Evolutionary conservation across 2,329 filamentous ascomycete genomes (phyloP).

Genomic region (Grosmannia clavigera): DNA sequence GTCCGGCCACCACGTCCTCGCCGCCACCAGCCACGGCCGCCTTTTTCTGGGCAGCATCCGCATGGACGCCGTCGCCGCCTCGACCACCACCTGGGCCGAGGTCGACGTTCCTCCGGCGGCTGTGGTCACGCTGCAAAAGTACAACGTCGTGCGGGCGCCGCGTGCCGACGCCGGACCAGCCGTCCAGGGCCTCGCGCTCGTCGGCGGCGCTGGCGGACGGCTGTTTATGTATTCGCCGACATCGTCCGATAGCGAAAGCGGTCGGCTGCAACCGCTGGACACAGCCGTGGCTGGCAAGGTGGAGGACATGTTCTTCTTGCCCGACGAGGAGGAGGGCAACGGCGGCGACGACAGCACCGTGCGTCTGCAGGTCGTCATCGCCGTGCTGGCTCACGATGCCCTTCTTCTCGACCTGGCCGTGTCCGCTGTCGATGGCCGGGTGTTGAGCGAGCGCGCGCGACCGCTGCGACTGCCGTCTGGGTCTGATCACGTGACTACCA

Average conservation of each 20-base stretch:
- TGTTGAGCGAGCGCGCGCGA: neutral
- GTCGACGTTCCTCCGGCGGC: constrained; percentile 21
- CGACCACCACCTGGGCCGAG: constrained; percentile 29
- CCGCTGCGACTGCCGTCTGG: neutral
- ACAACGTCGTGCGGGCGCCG: constrained; percentile 29
- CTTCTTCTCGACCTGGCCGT: neutral
- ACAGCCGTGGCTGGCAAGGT: constrained; percentile 34
- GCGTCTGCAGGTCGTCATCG: constrained; percentile 24
- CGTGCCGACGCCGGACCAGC: constrained; percentile 14
- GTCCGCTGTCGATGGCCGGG: neutral
- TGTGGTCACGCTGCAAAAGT: constrained; percentile 28
- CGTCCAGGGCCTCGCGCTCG: constrained; percentile 21
- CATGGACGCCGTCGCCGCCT: neutral
- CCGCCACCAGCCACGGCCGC: constrained; percentile 14
- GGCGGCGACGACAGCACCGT: neutral
- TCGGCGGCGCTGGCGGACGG: constrained; percentile 37
- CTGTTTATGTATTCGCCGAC: constrained; percentile 29
- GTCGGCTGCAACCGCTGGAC: constrained; percentile 14
- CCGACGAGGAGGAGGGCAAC: neutral
- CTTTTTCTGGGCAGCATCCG: constrained; percentile 9
- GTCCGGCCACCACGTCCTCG: constrained; percentile 67
- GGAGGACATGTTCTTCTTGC: constrained; percentile 34
- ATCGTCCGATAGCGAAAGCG: constrained; percentile 11
- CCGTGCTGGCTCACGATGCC: constrained; percentile 33
- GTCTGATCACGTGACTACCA: neutral